Evolutionary conservation across 169 alveolate species (phyloP), one percentile per base, ranked within the genome.

Genomic region (Plasmodium vinckei): DNA sequence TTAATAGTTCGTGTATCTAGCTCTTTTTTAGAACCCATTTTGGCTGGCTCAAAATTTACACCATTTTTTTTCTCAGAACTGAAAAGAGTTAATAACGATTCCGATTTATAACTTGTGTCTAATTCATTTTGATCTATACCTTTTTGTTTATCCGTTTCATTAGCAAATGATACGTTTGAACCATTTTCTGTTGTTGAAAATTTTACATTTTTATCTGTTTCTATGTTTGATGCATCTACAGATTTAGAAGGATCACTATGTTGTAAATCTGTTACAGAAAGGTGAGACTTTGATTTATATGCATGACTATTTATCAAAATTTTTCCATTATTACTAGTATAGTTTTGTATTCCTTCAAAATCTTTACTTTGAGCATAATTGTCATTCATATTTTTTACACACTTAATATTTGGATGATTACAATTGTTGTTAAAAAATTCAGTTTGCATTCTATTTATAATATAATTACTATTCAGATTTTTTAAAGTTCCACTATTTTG

Each of bases 381-480:
- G 33, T 60, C 60, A 21, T 61, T 47, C 23, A 63, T 60, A 54
- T 67, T 75, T 33, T 47, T 51, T 9, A 75, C 53, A 67, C 73
- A 75, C 53, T 57, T 75, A 19, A 75, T 13, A 75, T 75, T 46
- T 10, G 13, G 39, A 27, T 47, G 67, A 44, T 75, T 19, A 0
- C 64, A 23, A 21, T 75, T 61, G 10, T 60, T 75, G 6, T 75
- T 75, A 33, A 44, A 75, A 19, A 75, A 39, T 33, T 75, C 88
- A 5, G 88, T 75, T 46, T 75, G 88, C n/a, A 75, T 63, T 63
- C 47, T 75, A 33, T 75, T 75, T 6, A 75, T 61, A 33, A 75
- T 61, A 53, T 75, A 75, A 33, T 75, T 75, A 42, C 88, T 75
- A 51, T 75, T 75, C 7, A 75, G 33, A 49, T 75, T 68, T 56